phyloP scores from a whole-genome alignment of 129 eudicot species.

The Helianthus tuberosus region DNA sequence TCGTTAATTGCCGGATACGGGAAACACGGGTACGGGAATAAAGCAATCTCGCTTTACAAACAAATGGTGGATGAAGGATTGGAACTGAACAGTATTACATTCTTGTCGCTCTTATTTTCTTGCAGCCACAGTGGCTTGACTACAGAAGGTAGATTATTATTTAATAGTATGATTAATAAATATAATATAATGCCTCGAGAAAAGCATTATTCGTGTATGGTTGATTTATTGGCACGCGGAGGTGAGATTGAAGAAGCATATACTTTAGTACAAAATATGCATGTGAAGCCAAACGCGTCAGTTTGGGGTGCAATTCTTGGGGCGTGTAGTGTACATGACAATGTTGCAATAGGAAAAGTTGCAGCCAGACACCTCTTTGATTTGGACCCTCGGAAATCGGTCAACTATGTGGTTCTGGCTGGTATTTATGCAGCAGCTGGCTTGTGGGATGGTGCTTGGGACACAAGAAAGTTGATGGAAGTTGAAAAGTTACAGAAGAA shows the following conservation, averaged over 20 bases:
- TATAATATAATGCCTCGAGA: constrained; percentile 55
- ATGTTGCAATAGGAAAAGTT: constrained; percentile 50
- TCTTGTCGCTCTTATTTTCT: constrained; percentile 65
- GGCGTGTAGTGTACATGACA: constrained; percentile 60
- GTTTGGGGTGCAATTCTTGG: constrained; percentile 76
- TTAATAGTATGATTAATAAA: constrained; percentile 48
- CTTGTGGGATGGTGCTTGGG: constrained; percentile 60
- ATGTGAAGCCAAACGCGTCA: constrained; percentile 51
- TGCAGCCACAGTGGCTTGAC: constrained; percentile 78
- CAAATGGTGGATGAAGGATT: constrained; percentile 66
- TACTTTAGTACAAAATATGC: constrained; percentile 41
- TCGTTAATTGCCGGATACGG: constrained; percentile 70
- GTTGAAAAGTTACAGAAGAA: constrained; percentile 36
- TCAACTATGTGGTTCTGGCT: constrained; percentile 61
- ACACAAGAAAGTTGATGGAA: constrained; percentile 47
- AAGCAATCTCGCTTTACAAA: constrained; percentile 45
- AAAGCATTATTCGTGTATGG: constrained; percentile 77
- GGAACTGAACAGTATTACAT: constrained; percentile 60
- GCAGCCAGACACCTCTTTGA: constrained; percentile 48
- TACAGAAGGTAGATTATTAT: constrained; percentile 47
- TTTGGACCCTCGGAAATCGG: constrained; percentile 50
- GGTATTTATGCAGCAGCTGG: constrained; percentile 67
- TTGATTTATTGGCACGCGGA: constrained; percentile 72
- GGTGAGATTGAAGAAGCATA: constrained; percentile 68
- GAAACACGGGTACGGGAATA: constrained; percentile 55